Conservation (phyloP, 2,329 filamentous ascomycete genomes). For the Metarhizium rileyi region DNA sequence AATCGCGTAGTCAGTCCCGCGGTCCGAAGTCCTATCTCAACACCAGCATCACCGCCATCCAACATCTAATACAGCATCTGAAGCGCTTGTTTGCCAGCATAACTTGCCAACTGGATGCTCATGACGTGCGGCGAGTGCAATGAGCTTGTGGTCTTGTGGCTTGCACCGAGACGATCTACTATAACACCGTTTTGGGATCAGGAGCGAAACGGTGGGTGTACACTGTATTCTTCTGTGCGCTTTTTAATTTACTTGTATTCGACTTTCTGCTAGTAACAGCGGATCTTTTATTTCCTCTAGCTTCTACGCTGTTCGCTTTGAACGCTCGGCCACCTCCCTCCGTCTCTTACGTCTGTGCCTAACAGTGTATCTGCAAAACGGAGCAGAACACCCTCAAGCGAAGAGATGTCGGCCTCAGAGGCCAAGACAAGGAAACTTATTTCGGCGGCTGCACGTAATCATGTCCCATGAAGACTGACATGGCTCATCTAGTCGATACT, state of each 20-base stretch:
- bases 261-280: too few species aligned
- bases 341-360: neutral
- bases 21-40: constrained; percentile 8
- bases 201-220: too few species aligned
- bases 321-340: neutral
- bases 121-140: constrained; percentile 21
- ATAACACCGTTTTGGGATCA: too few species aligned
- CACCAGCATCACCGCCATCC: constrained; percentile 17
- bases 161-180: constrained; percentile 21
- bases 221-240: too few species aligned
- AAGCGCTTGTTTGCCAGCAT: constrained; percentile 21
- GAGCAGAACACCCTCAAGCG: constrained; percentile 22
- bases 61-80: constrained; percentile 18
- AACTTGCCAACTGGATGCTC: constrained; percentile 21
- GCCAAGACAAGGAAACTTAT: constrained; percentile 15
- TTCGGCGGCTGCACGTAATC: constrained; percentile 21
- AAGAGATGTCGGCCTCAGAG: constrained; percentile 18
- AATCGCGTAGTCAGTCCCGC: neutral
- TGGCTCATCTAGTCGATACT: constrained; percentile 18
- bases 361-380: constrained; percentile 7
- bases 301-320: too few species aligned
- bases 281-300: too few species aligned
- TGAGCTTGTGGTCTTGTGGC: constrained; percentile 20
- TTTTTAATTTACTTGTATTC: too few species aligned
- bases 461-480: constrained; percentile 18